Evolutionary conservation across 805 yeast genomes (phyloP).

Genomic region (Schwanniomyces occidentalis): DNA sequence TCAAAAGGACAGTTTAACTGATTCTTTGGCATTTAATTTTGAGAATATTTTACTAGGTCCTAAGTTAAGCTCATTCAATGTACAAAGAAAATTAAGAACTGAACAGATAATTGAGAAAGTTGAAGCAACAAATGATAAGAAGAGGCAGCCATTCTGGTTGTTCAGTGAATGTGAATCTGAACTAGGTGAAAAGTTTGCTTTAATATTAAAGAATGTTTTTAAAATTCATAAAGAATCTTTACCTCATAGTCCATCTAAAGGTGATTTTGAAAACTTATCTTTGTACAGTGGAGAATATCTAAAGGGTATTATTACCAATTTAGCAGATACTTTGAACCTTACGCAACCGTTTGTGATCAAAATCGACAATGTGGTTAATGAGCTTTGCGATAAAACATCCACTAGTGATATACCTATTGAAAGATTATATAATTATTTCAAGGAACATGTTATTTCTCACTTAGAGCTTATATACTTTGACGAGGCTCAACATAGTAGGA

Average conservation of each 20-base stretch:
- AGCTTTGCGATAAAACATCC: conserved; percentile 7
- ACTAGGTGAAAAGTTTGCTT: conserved; percentile 17
- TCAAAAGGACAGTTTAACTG: conserved; percentile 2
- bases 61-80: conserved; percentile 8
- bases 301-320: conserved; percentile 4
- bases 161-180: conserved; percentile 13
- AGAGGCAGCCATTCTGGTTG: background rate
- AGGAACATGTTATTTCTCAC: conserved; percentile 4
- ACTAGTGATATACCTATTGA: conserved; percentile 8
- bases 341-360: conserved; percentile 8
- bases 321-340: conserved; percentile 2
- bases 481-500: conserved; percentile 4
- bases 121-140: conserved; percentile 2
- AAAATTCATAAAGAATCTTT: conserved; percentile 5
- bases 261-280: conserved; percentile 1
- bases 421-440: conserved; percentile 10
- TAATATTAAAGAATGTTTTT: conserved; percentile 15
- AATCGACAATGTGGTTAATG: conserved; percentile 9
- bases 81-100: conserved; percentile 15
- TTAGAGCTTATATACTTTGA: conserved; percentile 2
- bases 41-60: conserved; percentile 22
- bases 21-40: conserved; percentile 13
- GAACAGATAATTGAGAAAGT: conserved; percentile 14
- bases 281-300: conserved; percentile 4
- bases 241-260: background rate